Evolutionary conservation across 164 flowering plant species (phyloP), one percentile per base, ranked within the genome.

Genomic region (Liriodendron chinense): DNA sequence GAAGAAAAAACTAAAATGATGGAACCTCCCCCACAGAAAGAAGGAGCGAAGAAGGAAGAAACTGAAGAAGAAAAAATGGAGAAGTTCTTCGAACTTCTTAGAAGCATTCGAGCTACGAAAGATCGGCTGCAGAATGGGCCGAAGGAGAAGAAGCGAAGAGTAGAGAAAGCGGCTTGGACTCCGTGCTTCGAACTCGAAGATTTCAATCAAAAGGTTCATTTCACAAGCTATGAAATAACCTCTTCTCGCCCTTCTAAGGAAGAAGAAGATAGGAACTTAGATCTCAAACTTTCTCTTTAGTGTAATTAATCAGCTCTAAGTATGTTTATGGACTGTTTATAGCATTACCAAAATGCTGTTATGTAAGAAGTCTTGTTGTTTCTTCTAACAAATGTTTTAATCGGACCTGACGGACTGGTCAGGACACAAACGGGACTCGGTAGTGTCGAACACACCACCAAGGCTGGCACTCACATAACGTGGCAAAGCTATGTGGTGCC

Each of bases 281-380:
- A 69, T 21, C 71, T 69, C 43, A 69, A 69, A 47, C 71, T 69
- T 9, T 69, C 71, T 43, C 70, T 68, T 22, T 69, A 53, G 9
- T 53, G 57, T 53, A 53, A 53, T 53, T 53, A 53, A 34, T 34
- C 43, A 34, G 3, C 43, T 34, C 43, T 34, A 34, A 34, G 43
- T 34, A 34, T 34, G 43, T 34, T 34, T 34, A 2, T 34, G 6
- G 43, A 34, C 43, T 34, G 43, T 34, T 34, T 34, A 4, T 34
- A 34, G 43, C 43, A 34, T 34, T 34, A 34, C 43, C 43, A 4
- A 34, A 34, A 34, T 34, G 43, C 43, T 34, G 4, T 34, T 2
- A 2, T 34, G 43, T 34, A 34, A 2, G 43, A 34, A 34, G 43
- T 34, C 3, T 34, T 34, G 43, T 34, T 34, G 43, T 34, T 34